These are phyloP conservation scores for Sclerotinia glacialis DNA, from an alignment of 2,329 filamentous ascomycete species.

Conservation along the genomic window DNA sequence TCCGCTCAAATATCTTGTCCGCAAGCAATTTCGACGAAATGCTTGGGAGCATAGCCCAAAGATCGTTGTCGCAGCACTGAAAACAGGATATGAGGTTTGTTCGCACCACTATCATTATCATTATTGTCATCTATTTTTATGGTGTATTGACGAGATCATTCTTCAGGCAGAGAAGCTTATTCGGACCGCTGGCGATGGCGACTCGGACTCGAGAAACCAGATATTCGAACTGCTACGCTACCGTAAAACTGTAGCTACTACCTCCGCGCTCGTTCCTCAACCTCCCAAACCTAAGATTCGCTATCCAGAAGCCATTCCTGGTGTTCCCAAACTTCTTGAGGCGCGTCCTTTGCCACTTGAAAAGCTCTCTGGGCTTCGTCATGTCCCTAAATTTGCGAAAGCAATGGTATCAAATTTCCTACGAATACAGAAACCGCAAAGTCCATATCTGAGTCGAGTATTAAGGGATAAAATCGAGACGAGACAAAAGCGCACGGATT, in stretches of 20 bases:
- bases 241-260: constrained; percentile 23
- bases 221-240: constrained; percentile 40
- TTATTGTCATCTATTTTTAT: background rate
- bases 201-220: constrained; percentile 28
- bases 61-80: constrained; percentile 60
- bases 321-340: constrained; percentile 48
- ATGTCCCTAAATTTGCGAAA: constrained; percentile 57
- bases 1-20: constrained; percentile 57
- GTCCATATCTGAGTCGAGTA: constrained; percentile 54
- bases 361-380: constrained; percentile 51
- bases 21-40: constrained; percentile 61
- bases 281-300: constrained; percentile 21
- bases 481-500: constrained; percentile 45
- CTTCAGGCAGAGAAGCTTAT: constrained; percentile 36
- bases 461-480: constrained; percentile 51
- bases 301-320: constrained; percentile 34
- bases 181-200: constrained; percentile 31
- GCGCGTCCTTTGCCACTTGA: constrained; percentile 50
- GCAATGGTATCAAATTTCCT: constrained; percentile 61
- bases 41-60: constrained; percentile 55
- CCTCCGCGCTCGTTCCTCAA: constrained; percentile 16
- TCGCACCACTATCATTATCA: background rate
- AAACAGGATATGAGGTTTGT: constrained; percentile 64
- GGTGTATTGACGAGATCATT: background rate
- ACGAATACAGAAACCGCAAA: constrained; percentile 64